Conservation (phyloP, 129 eudicot species). For the Ambrosia trifida region DNA sequence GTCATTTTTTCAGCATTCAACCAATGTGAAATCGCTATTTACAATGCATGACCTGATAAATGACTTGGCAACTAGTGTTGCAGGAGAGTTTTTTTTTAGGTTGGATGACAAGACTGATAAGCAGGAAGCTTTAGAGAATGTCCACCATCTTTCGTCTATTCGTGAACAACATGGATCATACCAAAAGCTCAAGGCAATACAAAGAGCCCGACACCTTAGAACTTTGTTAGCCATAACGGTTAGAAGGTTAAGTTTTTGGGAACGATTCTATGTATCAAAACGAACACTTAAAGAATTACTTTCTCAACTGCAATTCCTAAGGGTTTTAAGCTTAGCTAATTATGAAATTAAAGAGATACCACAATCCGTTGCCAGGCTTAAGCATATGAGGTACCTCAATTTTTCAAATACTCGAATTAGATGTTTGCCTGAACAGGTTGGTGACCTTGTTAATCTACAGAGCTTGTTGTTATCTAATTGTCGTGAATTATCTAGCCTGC, state of each 20-base stretch:
- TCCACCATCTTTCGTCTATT: background rate
- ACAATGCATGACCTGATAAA: background rate
- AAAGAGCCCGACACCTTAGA: background rate
- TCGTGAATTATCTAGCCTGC: background rate
- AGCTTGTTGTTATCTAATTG: background rate
- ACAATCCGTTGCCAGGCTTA: background rate
- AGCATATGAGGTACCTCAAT: constrained; percentile 14
- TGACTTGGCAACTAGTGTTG: background rate
- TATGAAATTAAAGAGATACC: background rate
- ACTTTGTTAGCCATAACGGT: background rate
- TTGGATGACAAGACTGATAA: background rate
- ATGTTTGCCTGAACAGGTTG: constrained; percentile 2
- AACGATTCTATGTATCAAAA: no score
- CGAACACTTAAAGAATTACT: background rate
- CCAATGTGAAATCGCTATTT: background rate
- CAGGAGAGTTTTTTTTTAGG: background rate
- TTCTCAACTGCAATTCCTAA: background rate
- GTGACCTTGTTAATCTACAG: background rate
- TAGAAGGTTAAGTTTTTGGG: background rate
- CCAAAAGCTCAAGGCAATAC: background rate
- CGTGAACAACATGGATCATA: background rate
- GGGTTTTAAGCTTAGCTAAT: background rate
- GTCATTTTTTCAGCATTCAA: background rate
- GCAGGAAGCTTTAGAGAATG: background rate
- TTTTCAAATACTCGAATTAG: background rate